phyloP scores from a whole-genome alignment of 768 basidiomycete genomes.

The Sutorius australiensis region DNA sequence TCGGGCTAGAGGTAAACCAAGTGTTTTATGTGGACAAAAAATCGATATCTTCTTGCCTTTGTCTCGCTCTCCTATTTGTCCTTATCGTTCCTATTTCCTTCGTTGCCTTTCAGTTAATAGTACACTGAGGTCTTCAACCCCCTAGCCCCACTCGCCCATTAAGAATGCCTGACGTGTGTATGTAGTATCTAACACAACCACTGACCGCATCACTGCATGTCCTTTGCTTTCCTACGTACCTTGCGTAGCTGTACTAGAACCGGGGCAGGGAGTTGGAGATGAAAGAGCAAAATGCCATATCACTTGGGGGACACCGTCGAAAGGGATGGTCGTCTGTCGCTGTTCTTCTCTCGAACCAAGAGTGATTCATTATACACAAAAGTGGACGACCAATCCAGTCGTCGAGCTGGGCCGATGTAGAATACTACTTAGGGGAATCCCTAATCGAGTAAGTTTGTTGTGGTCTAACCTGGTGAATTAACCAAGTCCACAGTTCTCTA shows the following conservation, averaged over 20 bases:
- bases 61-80: slow-evolving; percentile 12
- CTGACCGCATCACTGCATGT: slow-evolving; percentile 6
- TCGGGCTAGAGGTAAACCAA: slow-evolving; percentile 12
- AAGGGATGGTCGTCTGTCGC: slow-evolving; percentile 4
- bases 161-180: slow-evolving; percentile 16
- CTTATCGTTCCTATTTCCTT: slow-evolving; percentile 16
- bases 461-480: too few relatives aligned
- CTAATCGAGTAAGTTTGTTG: too few relatives aligned
- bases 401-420: too few relatives aligned
- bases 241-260: slow-evolving; percentile 16
- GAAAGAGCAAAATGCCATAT: slow-evolving; percentile 13
- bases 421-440: too few relatives aligned
- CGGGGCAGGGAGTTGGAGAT: background rate
- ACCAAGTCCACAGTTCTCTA: too few relatives aligned
- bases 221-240: slow-evolving; percentile 10
- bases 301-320: slow-evolving; percentile 3
- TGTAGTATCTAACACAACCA: slow-evolving; percentile 20
- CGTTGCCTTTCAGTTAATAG: slow-evolving; percentile 4
- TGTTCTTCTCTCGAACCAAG: background rate
- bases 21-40: slow-evolving; percentile 15
- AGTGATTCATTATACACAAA: too few relatives aligned
- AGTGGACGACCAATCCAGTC: too few relatives aligned
- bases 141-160: slow-evolving; percentile 7
- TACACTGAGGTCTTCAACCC: slow-evolving; percentile 5
- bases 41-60: slow-evolving; percentile 13